Evolutionary conservation across 73 alveolate genomes (phyloP).

Genomic region (Breviolum minutum): DNA sequence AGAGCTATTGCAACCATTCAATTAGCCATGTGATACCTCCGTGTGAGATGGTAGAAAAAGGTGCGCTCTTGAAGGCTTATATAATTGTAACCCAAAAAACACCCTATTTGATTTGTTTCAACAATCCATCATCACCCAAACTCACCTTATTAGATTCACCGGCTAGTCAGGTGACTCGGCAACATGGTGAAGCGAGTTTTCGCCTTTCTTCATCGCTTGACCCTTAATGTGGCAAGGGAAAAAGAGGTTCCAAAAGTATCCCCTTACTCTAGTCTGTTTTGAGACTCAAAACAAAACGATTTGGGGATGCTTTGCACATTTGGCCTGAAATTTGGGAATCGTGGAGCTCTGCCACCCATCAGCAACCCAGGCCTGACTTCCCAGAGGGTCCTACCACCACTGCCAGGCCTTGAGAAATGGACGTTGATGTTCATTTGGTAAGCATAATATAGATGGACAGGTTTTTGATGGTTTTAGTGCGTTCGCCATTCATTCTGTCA

Average conservation of each 20-base stretch:
- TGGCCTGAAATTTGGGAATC: too few species aligned
- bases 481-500: not conserved
- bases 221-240: not conserved
- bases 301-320: too few species aligned
- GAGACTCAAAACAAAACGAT: too few species aligned
- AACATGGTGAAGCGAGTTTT: constrained; percentile 22
- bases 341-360: not conserved
- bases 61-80: too few species aligned
- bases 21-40: too few species aligned
- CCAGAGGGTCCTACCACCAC: constrained; percentile 12
- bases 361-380: constrained; percentile 37
- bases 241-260: not conserved
- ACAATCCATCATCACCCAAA: not conserved
- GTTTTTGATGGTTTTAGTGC: not conserved
- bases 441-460: not conserved
- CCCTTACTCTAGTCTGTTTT: not conserved
- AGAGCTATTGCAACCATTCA: too few species aligned
- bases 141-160: not conserved
- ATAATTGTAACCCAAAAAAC: too few species aligned
- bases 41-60: too few species aligned
- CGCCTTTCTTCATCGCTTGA: constrained; percentile 28
- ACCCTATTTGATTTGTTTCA: too few species aligned
- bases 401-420: not conserved
- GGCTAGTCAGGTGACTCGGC: constrained; percentile 27
- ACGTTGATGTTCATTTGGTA: not conserved